Conservation (phyloP, 148 eudicot species). For the Fagopyrum esculentum region DNA sequence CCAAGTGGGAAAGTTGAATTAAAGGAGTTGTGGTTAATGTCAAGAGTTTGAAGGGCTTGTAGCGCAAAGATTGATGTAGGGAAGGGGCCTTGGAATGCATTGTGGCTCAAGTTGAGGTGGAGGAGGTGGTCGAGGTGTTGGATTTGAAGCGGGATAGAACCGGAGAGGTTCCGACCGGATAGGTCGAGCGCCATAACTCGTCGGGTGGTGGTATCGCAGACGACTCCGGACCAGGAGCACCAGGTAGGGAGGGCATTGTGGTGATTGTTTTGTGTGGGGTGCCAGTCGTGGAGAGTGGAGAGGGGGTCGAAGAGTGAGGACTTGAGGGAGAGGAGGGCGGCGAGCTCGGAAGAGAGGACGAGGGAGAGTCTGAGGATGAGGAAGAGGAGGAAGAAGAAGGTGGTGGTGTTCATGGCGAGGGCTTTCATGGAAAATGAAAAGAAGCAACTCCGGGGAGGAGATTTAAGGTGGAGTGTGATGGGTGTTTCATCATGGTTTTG, state of each 20-base stretch:
- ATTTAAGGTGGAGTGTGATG: constrained; percentile 60
- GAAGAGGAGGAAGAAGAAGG: constrained; percentile 14
- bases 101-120: constrained; percentile 55
- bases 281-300: constrained; percentile 55
- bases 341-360: constrained; percentile 34
- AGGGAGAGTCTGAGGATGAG: constrained; percentile 11
- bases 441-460: constrained; percentile 19
- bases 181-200: constrained; percentile 51
- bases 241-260: constrained; percentile 11
- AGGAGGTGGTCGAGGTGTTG: constrained; percentile 32
- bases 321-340: constrained; percentile 58
- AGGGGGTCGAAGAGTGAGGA: constrained; percentile 63
- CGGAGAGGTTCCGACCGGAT: constrained; percentile 63
- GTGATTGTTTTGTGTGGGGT: constrained; percentile 16
- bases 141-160: constrained; percentile 42
- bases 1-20: constrained; percentile 63
- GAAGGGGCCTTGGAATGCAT: constrained; percentile 45
- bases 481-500: constrained; percentile 62
- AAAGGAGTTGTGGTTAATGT: constrained; percentile 61
- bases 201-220: constrained; percentile 32
- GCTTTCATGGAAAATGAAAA: constrained; percentile 13
- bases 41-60: constrained; percentile 46
- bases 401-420: constrained; percentile 30
- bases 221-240: constrained; percentile 84
- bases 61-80: constrained; percentile 44